Evolutionary conservation across 2,329 filamentous ascomycete species (phyloP), one percentile per base, ranked within the genome.

Genomic region (Akanthomyces dipterigenus): DNA sequence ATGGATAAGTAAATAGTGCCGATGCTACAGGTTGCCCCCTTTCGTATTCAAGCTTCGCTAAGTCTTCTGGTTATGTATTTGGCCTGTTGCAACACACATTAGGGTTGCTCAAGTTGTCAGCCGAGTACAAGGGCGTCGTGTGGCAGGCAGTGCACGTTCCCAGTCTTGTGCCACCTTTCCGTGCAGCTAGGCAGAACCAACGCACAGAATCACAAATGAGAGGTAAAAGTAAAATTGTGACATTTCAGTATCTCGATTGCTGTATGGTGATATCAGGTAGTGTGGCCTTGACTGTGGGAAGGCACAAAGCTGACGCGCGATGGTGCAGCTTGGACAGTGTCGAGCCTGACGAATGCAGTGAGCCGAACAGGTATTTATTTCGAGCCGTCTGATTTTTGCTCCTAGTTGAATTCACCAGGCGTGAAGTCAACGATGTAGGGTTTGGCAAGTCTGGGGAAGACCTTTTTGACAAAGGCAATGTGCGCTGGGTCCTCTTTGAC

Each of bases 401-500:
- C 5, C 31, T 84, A 18, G 65, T 64, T 16, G 59, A 73, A 31
- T 78, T 79, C 65, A 76, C 79, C 11, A 69, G 80, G 11, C 77
- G 77, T 63, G 77, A 87, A 88, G 70, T 88, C 85, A 4, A 88
- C 67, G 4, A 87, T 82, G 62, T 79, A 77, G 4, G 79, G 78
- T 66, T 81, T 81, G 61, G 81, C 73, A 26, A 86, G 67, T 3
- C 82, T 67, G 2, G 71, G 73, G 5, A 75, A 71, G 31, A 82
- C 67, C 62, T 74, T 78, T 63, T 80, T 74, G 22, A 83, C 76
- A 67, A 89, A 89, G 0, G 73, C 82, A 54, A 77, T 71, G 70
- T 91, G 88, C 16, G 73, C 81, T 1, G 87, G 86, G 65, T 91
- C 88, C 42, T 84, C 73, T 51, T 82, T 72, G 6, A 88, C 72